These are phyloP conservation scores for Porodaedalea pini DNA, from an alignment of 1,284 basidiomycete species.

Conservation along the genomic window DNA sequence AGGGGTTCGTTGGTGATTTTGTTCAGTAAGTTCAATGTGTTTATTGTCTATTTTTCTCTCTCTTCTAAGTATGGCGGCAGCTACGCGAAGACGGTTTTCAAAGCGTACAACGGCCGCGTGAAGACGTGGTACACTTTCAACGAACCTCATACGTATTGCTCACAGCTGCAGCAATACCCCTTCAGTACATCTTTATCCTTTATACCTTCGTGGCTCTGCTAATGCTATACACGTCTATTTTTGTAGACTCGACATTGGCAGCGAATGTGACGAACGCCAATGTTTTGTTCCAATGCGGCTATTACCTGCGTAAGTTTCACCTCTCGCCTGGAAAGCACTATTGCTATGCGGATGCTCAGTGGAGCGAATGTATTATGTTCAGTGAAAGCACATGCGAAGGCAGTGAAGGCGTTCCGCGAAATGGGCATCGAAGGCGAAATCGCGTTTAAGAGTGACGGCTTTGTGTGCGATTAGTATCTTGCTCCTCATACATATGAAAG, in stretches of 20 bases:
- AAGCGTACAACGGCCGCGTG: conserved; percentile 44
- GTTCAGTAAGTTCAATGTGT: conserved; percentile 37
- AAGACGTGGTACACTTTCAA: conserved; percentile 53
- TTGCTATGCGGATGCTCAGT: not conserved
- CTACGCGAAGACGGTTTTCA: conserved; percentile 46
- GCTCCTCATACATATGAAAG: not conserved
- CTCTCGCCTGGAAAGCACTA: not conserved
- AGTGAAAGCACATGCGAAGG: conserved; percentile 47
- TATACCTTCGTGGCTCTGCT: not conserved
- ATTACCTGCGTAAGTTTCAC: conserved; percentile 36
- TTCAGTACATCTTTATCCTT: conserved; percentile 35
- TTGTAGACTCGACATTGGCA: conserved; percentile 36
- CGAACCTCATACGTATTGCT: conserved; percentile 43
- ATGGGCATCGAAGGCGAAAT: conserved; percentile 47
- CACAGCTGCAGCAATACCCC: conserved; percentile 36
- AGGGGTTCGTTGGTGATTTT: conserved; percentile 43
- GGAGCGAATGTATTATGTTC: not conserved
- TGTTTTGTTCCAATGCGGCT: conserved; percentile 41
- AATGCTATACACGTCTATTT: not conserved
- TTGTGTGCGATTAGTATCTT: conserved; percentile 33
- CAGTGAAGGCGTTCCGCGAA: conserved; percentile 43
- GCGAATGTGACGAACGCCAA: conserved; percentile 38
- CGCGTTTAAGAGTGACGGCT: conserved; percentile 46
- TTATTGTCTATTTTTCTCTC: not conserved
- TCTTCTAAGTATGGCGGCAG: conserved; percentile 24